Evolutionary conservation across 129 eudicot genomes (phyloP).

Genomic region (Lactuca saligna): DNA sequence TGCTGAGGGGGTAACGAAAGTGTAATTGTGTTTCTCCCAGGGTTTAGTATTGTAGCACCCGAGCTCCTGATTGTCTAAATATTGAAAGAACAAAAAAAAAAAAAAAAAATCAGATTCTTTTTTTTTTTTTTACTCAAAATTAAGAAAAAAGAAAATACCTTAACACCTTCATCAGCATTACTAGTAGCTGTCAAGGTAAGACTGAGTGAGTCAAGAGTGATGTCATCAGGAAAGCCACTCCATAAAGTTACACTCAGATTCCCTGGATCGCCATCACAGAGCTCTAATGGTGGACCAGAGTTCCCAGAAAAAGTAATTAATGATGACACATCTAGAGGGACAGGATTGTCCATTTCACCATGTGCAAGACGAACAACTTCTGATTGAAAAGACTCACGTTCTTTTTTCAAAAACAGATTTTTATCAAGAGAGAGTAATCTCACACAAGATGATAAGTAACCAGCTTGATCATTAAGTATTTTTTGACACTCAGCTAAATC

Average conservation of each 20-base stretch:
- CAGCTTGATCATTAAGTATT: slow-evolving; percentile 88
- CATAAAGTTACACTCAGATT: slow-evolving; percentile 71
- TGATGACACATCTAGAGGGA: slow-evolving; percentile 92
- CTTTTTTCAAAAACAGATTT: slow-evolving; percentile 73
- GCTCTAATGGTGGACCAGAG: slow-evolving; percentile 76
- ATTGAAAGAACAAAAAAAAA: slow-evolving; percentile 21
- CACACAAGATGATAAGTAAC: slow-evolving; percentile 91
- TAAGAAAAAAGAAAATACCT: slow-evolving; percentile 45
- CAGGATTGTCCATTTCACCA: slow-evolving; percentile 93
- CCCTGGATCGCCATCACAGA: slow-evolving; percentile 98
- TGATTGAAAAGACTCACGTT: slow-evolving; percentile 89
- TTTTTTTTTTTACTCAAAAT: not conserved
- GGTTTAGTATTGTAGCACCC: slow-evolving; percentile 67
- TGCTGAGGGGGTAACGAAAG: slow-evolving; percentile 89
- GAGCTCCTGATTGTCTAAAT: slow-evolving; percentile 77
- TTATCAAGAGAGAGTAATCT: slow-evolving; percentile 87
- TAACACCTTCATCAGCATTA: slow-evolving; percentile 90
- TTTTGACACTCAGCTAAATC: slow-evolving; percentile 92
- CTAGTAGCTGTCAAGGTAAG: slow-evolving; percentile 81
- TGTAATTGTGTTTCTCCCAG: slow-evolving; percentile 78
- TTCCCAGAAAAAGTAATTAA: slow-evolving; percentile 87
- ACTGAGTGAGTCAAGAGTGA: slow-evolving; percentile 88
- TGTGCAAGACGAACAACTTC: slow-evolving; percentile 95
- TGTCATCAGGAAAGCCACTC: slow-evolving; percentile 99
- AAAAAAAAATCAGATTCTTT: not conserved